phyloP scores from a whole-genome alignment of 2,329 filamentous ascomycete genomes.

The Fusarium sp. region DNA sequence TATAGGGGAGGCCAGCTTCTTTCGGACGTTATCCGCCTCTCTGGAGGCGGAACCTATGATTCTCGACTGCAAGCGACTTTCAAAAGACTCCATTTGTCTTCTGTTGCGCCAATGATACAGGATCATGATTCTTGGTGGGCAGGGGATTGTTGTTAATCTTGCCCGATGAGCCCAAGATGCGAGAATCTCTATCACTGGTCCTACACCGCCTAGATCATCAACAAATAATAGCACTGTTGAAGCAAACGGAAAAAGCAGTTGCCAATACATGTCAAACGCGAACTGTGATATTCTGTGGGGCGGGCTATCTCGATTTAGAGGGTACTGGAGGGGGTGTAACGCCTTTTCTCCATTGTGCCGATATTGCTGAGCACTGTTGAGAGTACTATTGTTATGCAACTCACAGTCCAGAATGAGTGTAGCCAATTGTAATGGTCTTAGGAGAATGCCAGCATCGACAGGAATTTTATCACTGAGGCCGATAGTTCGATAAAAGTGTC shows the following conservation, averaged over 20 bases:
- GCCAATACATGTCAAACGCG: slow-evolving; percentile 6
- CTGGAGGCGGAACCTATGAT: background rate
- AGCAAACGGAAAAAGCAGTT: slow-evolving; percentile 7
- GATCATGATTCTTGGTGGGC: background rate
- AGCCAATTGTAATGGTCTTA: background rate
- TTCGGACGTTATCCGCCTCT: background rate
- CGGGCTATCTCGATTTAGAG: background rate
- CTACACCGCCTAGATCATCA: background rate
- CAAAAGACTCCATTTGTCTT: background rate
- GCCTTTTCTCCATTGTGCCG: background rate
- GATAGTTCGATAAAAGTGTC: background rate
- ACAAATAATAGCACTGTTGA: background rate
- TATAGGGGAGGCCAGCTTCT: background rate
- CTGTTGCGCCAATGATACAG: background rate
- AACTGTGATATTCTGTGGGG: background rate
- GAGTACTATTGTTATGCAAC: background rate
- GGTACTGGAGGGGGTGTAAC: background rate
- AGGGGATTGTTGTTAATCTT: background rate
- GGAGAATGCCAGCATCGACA: background rate
- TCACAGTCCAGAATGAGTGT: slow-evolving; percentile 3
- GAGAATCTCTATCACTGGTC: background rate
- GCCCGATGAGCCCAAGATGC: background rate
- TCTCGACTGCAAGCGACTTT: background rate
- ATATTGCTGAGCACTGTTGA: no score
- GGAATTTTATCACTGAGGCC: background rate